These are phyloP conservation scores for Fusarium sp. DNA, from an alignment of 2,329 filamentous ascomycete species.

Conservation along the genomic window DNA sequence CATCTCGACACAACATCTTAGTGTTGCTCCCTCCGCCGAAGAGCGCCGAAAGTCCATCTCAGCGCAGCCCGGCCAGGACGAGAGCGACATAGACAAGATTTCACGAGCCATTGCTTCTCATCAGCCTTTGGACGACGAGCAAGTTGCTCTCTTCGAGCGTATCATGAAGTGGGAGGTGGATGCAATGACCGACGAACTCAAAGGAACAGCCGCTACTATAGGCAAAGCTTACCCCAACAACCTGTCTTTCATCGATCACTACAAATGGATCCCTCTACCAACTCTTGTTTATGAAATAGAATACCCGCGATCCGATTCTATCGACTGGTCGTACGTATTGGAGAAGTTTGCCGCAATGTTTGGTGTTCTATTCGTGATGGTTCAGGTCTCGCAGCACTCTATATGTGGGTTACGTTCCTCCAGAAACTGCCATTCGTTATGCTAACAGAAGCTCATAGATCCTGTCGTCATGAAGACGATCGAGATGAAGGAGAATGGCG, in stretches of 20 bases:
- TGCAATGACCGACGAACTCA: slow-evolving; percentile 72
- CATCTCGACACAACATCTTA: slow-evolving; percentile 60
- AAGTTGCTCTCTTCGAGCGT: slow-evolving; percentile 72
- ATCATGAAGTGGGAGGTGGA: slow-evolving; percentile 76
- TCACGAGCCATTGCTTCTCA: slow-evolving; percentile 71
- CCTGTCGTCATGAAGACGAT: slow-evolving; percentile 77
- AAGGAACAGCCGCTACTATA: slow-evolving; percentile 67
- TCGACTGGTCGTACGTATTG: slow-evolving; percentile 79
- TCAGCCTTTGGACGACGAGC: slow-evolving; percentile 68
- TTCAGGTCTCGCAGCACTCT: slow-evolving; percentile 79
- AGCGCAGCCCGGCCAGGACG: slow-evolving; percentile 52
- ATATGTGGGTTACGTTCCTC: slow-evolving; percentile 62
- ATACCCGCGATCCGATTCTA: slow-evolving; percentile 75
- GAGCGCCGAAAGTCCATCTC: slow-evolving; percentile 58
- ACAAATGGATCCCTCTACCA: slow-evolving; percentile 79
- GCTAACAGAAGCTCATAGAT: slow-evolving; percentile 52
- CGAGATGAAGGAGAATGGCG: slow-evolving; percentile 73
- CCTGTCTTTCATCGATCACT: slow-evolving; percentile 72
- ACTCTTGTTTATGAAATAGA: slow-evolving; percentile 84
- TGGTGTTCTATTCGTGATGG: slow-evolving; percentile 82
- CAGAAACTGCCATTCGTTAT: neutral
- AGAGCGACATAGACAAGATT: slow-evolving; percentile 68
- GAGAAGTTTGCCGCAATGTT: slow-evolving; percentile 79
- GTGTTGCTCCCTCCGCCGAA: slow-evolving; percentile 55
- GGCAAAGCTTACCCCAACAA: slow-evolving; percentile 74